Conservation (phyloP, 495 filamentous ascomycete species). For the Penicillium psychrofluorescens region DNA sequence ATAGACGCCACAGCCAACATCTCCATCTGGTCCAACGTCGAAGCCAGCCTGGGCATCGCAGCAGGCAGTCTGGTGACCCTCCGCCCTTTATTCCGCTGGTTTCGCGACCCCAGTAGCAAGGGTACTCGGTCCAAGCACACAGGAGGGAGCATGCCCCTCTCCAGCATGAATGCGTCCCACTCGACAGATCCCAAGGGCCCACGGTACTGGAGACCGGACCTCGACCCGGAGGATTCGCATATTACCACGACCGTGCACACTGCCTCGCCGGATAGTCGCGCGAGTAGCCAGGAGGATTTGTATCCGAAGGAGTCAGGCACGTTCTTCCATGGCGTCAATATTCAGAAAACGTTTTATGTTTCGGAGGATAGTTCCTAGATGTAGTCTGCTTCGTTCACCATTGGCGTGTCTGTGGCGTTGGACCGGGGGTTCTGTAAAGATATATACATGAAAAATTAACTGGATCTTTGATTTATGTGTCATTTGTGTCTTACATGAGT, state of each 20-base stretch:
- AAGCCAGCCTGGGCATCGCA: constrained; percentile 39
- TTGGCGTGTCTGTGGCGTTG: too few relatives aligned
- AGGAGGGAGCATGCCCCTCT: constrained; percentile 24
- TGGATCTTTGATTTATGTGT: too few relatives aligned
- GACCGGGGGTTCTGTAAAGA: too few relatives aligned
- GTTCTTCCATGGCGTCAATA: constrained; percentile 26
- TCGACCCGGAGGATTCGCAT: constrained; percentile 19
- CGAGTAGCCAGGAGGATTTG: constrained; percentile 33
- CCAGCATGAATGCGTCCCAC: constrained; percentile 21
- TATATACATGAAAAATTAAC: too few relatives aligned
- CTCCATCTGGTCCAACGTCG: constrained; percentile 41
- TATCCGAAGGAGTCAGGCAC: constrained; percentile 20
- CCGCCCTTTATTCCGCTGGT: constrained; percentile 42
- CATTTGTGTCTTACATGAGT: too few relatives aligned
- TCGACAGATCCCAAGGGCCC: constrained; percentile 11
- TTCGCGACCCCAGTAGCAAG: constrained; percentile 26
- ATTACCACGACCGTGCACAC: constrained; percentile 28
- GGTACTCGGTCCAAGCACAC: constrained; percentile 20
- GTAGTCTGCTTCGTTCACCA: too few relatives aligned
- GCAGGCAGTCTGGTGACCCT: constrained; percentile 41
- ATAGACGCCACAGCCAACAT: constrained; percentile 35
- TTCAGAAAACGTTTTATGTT: constrained; percentile 34
- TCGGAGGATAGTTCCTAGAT: constrained; percentile 11
- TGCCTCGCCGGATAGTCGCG: constrained; percentile 17
- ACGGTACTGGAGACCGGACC: constrained; percentile 28